phyloP scores from a whole-genome alignment of 495 filamentous ascomycete genomes.

The Zalerion maritima region DNA sequence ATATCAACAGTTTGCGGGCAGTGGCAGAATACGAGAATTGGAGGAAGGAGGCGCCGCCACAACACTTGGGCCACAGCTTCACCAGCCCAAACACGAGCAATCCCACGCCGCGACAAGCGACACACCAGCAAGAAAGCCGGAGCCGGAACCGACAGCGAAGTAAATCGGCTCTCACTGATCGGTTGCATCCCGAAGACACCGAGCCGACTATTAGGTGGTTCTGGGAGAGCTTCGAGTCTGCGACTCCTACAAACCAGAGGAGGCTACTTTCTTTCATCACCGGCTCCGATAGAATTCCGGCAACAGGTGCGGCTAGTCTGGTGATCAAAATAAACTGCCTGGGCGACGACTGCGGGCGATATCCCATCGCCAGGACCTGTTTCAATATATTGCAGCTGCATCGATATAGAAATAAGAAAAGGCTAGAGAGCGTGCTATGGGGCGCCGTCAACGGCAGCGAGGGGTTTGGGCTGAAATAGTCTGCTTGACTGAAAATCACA shows the following conservation, averaged over 20 bases:
- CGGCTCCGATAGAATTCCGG: slow-evolving; percentile 85
- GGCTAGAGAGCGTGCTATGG: slow-evolving; percentile 64
- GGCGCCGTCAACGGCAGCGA: slow-evolving; percentile 79
- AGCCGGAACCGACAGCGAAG: too few relatives aligned
- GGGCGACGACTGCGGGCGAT: slow-evolving; percentile 59
- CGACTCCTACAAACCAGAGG: slow-evolving; percentile 53
- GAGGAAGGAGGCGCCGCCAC: slow-evolving; percentile 24
- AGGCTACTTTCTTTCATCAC: slow-evolving; percentile 79
- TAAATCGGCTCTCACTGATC: too few relatives aligned
- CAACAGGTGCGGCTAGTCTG: slow-evolving; percentile 75
- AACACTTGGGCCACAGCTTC: too few relatives aligned
- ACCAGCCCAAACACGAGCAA: too few relatives aligned
- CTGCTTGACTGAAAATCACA: too few relatives aligned
- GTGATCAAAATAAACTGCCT: slow-evolving; percentile 60
- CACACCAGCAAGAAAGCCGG: too few relatives aligned
- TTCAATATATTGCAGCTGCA: slow-evolving; percentile 77
- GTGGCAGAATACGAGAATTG: slow-evolving; percentile 79
- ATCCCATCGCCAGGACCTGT: slow-evolving; percentile 79
- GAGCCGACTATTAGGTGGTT: slow-evolving; percentile 72
- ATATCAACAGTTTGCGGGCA: slow-evolving; percentile 58
- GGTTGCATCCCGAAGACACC: slow-evolving; percentile 37
- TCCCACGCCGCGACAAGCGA: too few relatives aligned
- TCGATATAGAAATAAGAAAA: slow-evolving; percentile 48
- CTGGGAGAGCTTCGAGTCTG: slow-evolving; percentile 64
- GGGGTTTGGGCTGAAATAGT: slow-evolving; percentile 91